Percentiles rank a stretch among this genome's conserved stretches.
Conservation (phyloP, 257 asterid genomes). For the Solanum gracilifrons region DNA sequence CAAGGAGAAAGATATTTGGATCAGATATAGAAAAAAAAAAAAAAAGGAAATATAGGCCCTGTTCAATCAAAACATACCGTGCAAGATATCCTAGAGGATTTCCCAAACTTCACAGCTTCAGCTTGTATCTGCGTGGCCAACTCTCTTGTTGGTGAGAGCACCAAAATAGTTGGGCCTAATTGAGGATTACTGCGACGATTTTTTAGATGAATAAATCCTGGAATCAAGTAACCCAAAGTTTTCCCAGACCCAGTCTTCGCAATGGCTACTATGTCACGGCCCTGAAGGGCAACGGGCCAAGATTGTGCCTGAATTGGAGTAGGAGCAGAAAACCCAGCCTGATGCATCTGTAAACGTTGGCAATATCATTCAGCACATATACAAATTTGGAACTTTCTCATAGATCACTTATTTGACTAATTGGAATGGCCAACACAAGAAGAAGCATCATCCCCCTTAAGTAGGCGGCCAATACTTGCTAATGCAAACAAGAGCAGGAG, state of each 20-base stretch:
- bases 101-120: constrained; percentile 89
- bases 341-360: constrained; percentile 57
- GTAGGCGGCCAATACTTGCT: constrained; percentile 57
- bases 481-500: constrained; percentile 68
- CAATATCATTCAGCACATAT: constrained; percentile 30
- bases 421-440: constrained; percentile 55
- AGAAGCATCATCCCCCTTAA: constrained; percentile 70
- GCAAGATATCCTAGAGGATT: constrained; percentile 76
- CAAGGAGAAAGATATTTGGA: not conserved
- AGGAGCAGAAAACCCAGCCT: constrained; percentile 21
- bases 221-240: constrained; percentile 19
- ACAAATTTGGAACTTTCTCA: constrained; percentile 24
- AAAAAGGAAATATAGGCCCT: not conserved
- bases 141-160: constrained; percentile 92
- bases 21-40: not conserved
- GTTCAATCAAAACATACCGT: constrained; percentile 37
- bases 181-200: constrained; percentile 43
- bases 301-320: constrained; percentile 22
- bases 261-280: constrained; percentile 17
- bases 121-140: constrained; percentile 96
- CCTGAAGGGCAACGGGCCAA: constrained; percentile 20
- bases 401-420: constrained; percentile 23
- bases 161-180: constrained; percentile 93
- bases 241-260: constrained; percentile 21
- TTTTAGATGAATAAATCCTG: constrained; percentile 10